Percentiles rank a stretch among this genome's conserved stretches.
Evolutionary conservation across 176 grass and related monocot species (phyloP).

Genomic region (Avena atlantica): DNA sequence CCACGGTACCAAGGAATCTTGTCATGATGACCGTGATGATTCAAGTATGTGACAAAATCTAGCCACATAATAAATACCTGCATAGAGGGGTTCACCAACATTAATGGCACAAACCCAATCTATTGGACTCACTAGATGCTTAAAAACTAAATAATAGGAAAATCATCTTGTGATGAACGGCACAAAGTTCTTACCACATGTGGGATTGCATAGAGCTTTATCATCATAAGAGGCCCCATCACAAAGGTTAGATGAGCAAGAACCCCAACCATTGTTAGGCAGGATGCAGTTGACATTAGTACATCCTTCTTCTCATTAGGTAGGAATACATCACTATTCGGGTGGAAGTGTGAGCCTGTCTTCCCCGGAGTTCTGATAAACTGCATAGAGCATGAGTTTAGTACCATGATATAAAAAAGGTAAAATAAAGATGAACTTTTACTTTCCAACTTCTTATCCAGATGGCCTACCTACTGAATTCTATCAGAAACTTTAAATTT

Average conservation of each 20-base stretch:
- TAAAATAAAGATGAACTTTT: no score
- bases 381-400: slow-evolving; percentile 46
- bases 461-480: no score
- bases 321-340: slow-evolving; percentile 67
- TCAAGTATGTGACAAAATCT: slow-evolving; percentile 79
- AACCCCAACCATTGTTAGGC: slow-evolving; percentile 64
- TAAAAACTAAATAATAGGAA: not conserved
- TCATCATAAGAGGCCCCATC: slow-evolving; percentile 71
- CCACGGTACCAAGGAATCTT: slow-evolving; percentile 94
- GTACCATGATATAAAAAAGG: not conserved
- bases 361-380: slow-evolving; percentile 81
- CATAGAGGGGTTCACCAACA: slow-evolving; percentile 29
- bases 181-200: slow-evolving; percentile 54
- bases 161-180: not conserved
- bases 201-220: slow-evolving; percentile 78
- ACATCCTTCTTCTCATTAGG: slow-evolving; percentile 86
- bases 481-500: no score
- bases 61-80: slow-evolving; percentile 86
- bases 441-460: no score
- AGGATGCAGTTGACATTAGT: slow-evolving; percentile 70
- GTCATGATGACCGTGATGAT: slow-evolving; percentile 45
- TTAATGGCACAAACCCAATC: slow-evolving; percentile 27
- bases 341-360: slow-evolving; percentile 79
- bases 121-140: not conserved
- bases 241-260: slow-evolving; percentile 66